Evolutionary conservation across 108 stramenopile species (phyloP).

Genomic region (Mayamaea pseudoterrestris): DNA sequence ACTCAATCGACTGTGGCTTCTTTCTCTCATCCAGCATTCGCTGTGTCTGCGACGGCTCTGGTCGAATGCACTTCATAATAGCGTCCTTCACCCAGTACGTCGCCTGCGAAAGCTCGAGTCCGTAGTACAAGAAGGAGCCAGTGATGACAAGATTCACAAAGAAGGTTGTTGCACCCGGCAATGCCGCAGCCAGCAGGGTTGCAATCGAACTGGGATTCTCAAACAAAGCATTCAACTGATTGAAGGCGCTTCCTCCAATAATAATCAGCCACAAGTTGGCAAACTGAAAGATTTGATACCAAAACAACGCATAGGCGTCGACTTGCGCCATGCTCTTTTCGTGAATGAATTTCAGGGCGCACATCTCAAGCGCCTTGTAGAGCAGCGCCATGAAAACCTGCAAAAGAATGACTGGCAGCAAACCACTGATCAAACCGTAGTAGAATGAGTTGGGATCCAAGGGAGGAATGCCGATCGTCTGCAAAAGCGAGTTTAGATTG

Average conservation of each 20-base stretch:
- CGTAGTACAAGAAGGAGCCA: slow-evolving; percentile 8
- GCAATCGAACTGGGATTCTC: slow-evolving; percentile 12
- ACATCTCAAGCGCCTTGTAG: slow-evolving; percentile 14
- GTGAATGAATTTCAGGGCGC: slow-evolving; percentile 17
- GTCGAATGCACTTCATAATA: slow-evolving; percentile 11
- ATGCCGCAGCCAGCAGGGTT: slow-evolving; percentile 15
- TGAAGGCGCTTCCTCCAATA: slow-evolving; percentile 29
- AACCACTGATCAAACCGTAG: slow-evolving; percentile 24
- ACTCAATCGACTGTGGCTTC: slow-evolving; percentile 15
- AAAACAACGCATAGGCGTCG: slow-evolving; percentile 27
- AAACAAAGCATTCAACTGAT: slow-evolving; percentile 18
- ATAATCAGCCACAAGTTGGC: slow-evolving; percentile 48
- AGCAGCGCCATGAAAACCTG: slow-evolving; percentile 20
- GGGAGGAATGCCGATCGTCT: slow-evolving; percentile 3
- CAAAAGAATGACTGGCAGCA: slow-evolving; percentile 28
- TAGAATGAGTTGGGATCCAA: slow-evolving; percentile 2
- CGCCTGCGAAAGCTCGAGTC: slow-evolving; percentile 21
- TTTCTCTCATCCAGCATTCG: slow-evolving; percentile 17
- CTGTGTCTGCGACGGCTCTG: slow-evolving; percentile 18
- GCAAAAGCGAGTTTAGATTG: slow-evolving; percentile 18
- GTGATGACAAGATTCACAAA: slow-evolving; percentile 24
- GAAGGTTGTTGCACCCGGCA: slow-evolving; percentile 26
- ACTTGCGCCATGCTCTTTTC: slow-evolving; percentile 24
- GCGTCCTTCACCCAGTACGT: slow-evolving; percentile 10
- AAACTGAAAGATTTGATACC: slow-evolving; percentile 23